These are phyloP conservation scores for Puccinia coronata DNA, from an alignment of 1,284 basidiomycete genomes.

Conservation along the genomic window DNA sequence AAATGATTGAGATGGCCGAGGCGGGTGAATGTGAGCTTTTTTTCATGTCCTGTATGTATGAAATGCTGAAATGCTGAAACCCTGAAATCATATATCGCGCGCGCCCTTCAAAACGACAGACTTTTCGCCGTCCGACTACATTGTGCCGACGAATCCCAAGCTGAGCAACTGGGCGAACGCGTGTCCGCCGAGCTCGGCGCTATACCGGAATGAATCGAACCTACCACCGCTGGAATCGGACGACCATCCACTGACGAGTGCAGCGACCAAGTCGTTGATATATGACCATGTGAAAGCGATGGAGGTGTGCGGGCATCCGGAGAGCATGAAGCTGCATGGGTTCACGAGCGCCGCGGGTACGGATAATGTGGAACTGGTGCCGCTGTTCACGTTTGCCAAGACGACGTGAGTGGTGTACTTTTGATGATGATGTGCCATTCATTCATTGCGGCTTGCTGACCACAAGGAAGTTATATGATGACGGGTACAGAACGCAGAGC, in stretches of 20 bases:
- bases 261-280: slow-evolving; percentile 54
- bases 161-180: slow-evolving; percentile 55
- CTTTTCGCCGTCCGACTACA: slow-evolving; percentile 54
- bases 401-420: slow-evolving; percentile 46
- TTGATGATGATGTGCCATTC: too few relatives aligned
- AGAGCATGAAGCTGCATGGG: slow-evolving; percentile 56
- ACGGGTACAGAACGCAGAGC: slow-evolving; percentile 52
- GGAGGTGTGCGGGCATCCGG: slow-evolving; percentile 57
- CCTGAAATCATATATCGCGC: background rate
- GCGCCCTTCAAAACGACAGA: slow-evolving; percentile 36
- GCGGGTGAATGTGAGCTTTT: slow-evolving; percentile 43
- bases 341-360: slow-evolving; percentile 55
- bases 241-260: slow-evolving; percentile 13
- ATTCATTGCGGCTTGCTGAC: too few relatives aligned
- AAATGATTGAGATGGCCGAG: slow-evolving; percentile 48
- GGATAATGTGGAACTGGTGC: slow-evolving; percentile 55
- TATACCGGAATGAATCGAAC: slow-evolving; percentile 40
- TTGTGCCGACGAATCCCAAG: slow-evolving; percentile 51
- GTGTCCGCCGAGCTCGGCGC: slow-evolving; percentile 53
- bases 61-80: background rate
- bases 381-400: slow-evolving; percentile 58
- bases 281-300: slow-evolving; percentile 55
- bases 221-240: slow-evolving; percentile 13
- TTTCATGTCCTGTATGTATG: background rate
- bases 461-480: background rate